These are phyloP conservation scores for Lycium ferocissimum DNA, from an alignment of 257 asterid genomes.

Conservation along the genomic window DNA sequence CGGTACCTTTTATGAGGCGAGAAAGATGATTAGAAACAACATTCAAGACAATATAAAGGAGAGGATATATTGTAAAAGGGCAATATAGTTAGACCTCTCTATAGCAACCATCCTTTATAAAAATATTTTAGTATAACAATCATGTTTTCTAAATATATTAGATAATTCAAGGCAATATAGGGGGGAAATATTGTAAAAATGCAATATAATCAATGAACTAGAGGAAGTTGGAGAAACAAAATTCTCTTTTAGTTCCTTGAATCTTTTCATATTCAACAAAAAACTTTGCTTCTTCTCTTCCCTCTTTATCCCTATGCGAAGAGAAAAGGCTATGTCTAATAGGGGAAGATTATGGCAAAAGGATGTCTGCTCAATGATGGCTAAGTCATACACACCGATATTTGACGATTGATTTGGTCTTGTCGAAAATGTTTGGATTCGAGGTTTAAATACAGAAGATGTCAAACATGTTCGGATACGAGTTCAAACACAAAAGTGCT, in stretches of 20 bases:
- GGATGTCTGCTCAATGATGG: not conserved
- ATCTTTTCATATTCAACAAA: too few species aligned
- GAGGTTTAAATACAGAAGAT: not conserved
- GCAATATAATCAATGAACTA: too few species aligned
- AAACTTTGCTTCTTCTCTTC: not conserved
- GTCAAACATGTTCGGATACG: not conserved
- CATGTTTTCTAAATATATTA: too few species aligned
- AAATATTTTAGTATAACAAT: too few species aligned
- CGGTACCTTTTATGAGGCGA: slow-evolving; percentile 62
- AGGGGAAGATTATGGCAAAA: not conserved
- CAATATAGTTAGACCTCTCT: too few species aligned
- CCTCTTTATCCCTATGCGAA: not conserved
- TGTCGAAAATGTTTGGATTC: not conserved
- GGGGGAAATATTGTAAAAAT: too few species aligned
- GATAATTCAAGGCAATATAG: too few species aligned
- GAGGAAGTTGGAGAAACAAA: too few species aligned
- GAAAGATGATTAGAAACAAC: not conserved
- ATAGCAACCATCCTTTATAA: too few species aligned
- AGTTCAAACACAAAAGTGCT: too few species aligned
- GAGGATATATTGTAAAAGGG: not conserved
- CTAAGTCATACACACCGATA: not conserved
- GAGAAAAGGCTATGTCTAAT: not conserved
- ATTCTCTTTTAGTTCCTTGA: too few species aligned
- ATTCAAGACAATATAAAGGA: not conserved
- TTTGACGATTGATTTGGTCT: not conserved